Base-by-base conservation (phyloP, 1,284 basidiomycete genomes). In the Pseudozyma hubeiensis region DNA sequence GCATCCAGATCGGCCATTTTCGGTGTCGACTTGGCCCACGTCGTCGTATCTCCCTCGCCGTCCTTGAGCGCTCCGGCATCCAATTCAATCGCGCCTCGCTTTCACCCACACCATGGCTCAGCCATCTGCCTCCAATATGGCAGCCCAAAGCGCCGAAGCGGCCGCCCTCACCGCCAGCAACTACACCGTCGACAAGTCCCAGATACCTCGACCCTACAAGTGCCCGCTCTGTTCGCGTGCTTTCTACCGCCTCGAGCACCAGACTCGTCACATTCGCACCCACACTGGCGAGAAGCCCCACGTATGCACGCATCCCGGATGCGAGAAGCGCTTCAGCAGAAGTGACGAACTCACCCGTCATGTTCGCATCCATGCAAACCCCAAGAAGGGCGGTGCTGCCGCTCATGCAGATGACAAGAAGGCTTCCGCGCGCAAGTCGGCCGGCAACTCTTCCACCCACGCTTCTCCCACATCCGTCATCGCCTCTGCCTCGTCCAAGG, bases 261-360 rank as follows among this genome's bases (percentile, higher is more conserved):
- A 98, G 92, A 99, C 95, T 19, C 91, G 96, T 62, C 96, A 99
- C 84, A 96, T 98, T 60, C 92, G 96, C 62, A 99, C 95, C 0
- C 96, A 99, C 85, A 99, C 96, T 0, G 96, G 96, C 78, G 96
- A 98, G 85, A 97, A 97, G 83, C 96, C 96, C 1, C 97, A 97
- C 83, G 89, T 90, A 35, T 99, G 96, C 88, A 92, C 90, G 0
- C 93, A 92, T 85, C 91, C 93, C 0, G 90, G 91, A n/a, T 99
- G 96, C 88, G 95, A 97, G 86, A 99, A 98, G 86, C 92, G 94
- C 31, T 99, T 99, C 86, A 96, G 93, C 34, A 91, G 96, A 70
- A 95, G 93, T 17, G 96, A 99, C 87, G 96, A 99, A 86, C 89
- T 99, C 76, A 99, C 96, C 24, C 89, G 96, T 61, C 96, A 99